Base-by-base conservation (phyloP, 371 early-diverging fungal species). In the Rhizopus stolonifer region DNA sequence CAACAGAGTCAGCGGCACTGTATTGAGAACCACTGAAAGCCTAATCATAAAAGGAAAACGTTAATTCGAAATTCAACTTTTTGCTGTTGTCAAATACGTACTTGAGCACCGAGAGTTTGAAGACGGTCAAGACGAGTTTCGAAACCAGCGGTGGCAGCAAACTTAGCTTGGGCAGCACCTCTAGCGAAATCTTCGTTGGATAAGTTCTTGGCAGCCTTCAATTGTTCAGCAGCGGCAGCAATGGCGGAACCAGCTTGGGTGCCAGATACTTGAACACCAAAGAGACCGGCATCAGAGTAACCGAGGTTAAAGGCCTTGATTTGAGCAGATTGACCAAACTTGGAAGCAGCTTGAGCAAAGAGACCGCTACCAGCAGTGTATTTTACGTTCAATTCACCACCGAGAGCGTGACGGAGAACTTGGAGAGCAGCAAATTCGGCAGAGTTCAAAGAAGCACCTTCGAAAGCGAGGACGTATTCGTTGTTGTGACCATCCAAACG, bases 241-340 rank as follows among this genome's bases (percentile, higher is more conserved):
- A 86, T 75, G 49, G 87, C 81, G 46, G 84, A 86, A 33, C 74
- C 74, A 34, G 90, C 79, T 25, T 87, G 69, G 39, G 80, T 60
- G 38, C 88, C 84, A 38, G 85, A 73, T 25, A 87, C 82, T 49
- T 87, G 75, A 55, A 96, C 70, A 58, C 95, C 98, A 62, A 96
- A 86, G 49, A 98, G 81, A 59, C 93, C 95, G 52, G 95, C 91
- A 75, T 96, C 96, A 18, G 93, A 87, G 84, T 96, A 96, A 24
- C 88, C 80, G 52, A 84, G 71, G 73, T 88, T 85, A 80, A 98
- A 94, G 38, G 94, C 86, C 61, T 83, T 70, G 53, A 90, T 77
- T 31, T 71, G 43, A 49, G 86, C 70, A 58, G 72, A 80, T 46
- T 67, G 54, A 29, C 70, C 65, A 25, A 79, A 65, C 70, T 80